Base-by-base conservation (phyloP, 805 yeast species). In the Candida parachauliodes region DNA sequence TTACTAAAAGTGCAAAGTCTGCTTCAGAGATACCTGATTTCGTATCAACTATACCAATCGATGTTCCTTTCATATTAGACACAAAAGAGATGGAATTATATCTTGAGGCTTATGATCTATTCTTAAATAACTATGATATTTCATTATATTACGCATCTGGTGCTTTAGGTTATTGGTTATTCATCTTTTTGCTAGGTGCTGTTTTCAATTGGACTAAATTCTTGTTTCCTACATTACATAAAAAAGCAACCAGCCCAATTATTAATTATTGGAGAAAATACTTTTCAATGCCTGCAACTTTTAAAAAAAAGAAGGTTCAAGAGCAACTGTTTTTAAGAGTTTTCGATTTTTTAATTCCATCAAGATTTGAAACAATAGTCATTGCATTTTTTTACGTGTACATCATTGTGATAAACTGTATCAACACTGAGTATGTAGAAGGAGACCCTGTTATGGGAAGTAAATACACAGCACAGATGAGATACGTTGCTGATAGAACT, bases 401-500 rank as follows among this genome's bases (percentile, higher is more conserved):
- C 5, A 40, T 49, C 5, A 47, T 57, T 24, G 48, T 42, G 11
- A 44, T 45, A 28, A 27, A 44, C 32, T 41, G 51, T 19, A n/a
- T 17, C 4, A 26, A 32, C 9, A 35, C 32, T 15, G 32, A 26
- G 15, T 31, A 32, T 22, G 17, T 40, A 17, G 26, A 40, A 6
- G 46, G 46, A 7, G 65, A 63, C 37, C 63, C 68, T 3, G 26
- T 57, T 3, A 61, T 52, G 36, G 29, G n/a, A 4, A 17, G 37
- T 11, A 44, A 39, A 24, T 19, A 32, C 2, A 18, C n/a, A 4
- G 62, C 65, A 0, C 39, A 56, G 15, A 34, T 48, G 32, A 48
- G 65, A 27, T 70, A 65, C 37, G 45, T 57, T 36, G 77, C 74
- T 26, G 77, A 77, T 46, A 63, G 86, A 46, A 50, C 79, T 2